These are phyloP conservation scores for Cutaneotrichosporon mucoides DNA, from an alignment of 1,284 basidiomycete genomes.

Conservation along the genomic window DNA sequence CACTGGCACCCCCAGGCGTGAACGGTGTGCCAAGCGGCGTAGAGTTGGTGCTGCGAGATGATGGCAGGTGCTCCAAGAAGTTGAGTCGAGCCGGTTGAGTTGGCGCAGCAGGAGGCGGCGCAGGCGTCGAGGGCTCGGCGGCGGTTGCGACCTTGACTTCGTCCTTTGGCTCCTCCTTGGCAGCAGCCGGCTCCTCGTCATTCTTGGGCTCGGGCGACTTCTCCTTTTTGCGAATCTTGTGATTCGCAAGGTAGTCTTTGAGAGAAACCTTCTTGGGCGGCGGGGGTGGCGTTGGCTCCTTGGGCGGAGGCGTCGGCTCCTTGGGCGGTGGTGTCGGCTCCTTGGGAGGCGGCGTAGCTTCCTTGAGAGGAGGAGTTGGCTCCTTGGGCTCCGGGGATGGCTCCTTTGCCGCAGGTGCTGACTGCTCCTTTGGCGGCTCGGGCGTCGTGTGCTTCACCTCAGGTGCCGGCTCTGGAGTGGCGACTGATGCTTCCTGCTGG, in stretches of 20 bases:
- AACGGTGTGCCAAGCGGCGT: slow-evolving; percentile 5
- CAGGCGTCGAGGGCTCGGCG: not conserved
- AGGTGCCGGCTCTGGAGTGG: too few species aligned
- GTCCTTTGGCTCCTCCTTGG: not conserved
- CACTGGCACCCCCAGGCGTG: not conserved
- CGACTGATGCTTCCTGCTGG: too few species aligned
- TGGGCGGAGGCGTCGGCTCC: slow-evolving; percentile 30
- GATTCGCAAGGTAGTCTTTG: slow-evolving; percentile 38
- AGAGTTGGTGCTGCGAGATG: not conserved
- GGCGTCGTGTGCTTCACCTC: too few species aligned
- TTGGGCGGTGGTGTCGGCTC: slow-evolving; percentile 25
- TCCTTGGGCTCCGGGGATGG: slow-evolving; percentile 13
- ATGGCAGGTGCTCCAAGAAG: slow-evolving; percentile 33
- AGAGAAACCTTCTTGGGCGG: slow-evolving; percentile 37
- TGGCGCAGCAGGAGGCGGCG: not conserved
- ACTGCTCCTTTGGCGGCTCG: not conserved
- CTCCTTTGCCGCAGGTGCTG: slow-evolving; percentile 17
- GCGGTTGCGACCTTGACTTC: not conserved
- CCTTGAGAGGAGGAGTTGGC: not conserved
- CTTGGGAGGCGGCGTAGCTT: slow-evolving; percentile 8
- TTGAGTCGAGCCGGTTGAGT: slow-evolving; percentile 22
- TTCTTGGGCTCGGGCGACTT: not conserved
- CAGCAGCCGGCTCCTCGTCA: not conserved
- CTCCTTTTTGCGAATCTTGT: slow-evolving; percentile 32
- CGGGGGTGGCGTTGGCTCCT: slow-evolving; percentile 29